A percentile compares a stretch with the other conserved stretches of the same genome.
Conservation (phyloP, 495 filamentous ascomycete genomes). For the Hypoxylon subgilvum region DNA sequence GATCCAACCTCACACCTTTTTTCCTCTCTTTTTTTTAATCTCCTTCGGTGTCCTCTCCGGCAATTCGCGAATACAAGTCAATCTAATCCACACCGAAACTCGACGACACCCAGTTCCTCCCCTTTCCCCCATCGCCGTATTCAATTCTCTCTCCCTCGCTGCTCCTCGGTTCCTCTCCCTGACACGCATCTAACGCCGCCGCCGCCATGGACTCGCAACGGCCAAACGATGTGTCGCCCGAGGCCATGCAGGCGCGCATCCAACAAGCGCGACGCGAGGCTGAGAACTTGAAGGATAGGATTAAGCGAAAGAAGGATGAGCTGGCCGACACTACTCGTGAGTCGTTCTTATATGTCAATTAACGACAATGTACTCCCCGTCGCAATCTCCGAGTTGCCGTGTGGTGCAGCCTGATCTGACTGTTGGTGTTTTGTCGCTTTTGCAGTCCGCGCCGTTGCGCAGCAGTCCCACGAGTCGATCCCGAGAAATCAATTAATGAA, state of each 20-base stretch:
- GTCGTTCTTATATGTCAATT: conserved; percentile 47
- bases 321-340: conserved; percentile 95
- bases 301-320: conserved; percentile 99
- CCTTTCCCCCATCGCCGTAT: conserved; percentile 28
- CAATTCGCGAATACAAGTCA: conserved; percentile 34
- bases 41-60: conserved; percentile 41
- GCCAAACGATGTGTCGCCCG: conserved; percentile 64
- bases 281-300: conserved; percentile 95
- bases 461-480: conserved; percentile 83
- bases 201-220: conserved; percentile 56
- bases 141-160: conserved; percentile 34
- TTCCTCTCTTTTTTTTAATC: conserved; percentile 36
- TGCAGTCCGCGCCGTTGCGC: conserved; percentile 88
- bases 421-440: neutral
- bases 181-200: conserved; percentile 40
- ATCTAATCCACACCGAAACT: conserved; percentile 37
- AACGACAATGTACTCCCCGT: neutral
- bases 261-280: conserved; percentile 96
- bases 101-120: conserved; percentile 33
- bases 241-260: conserved; percentile 77
- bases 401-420: too few relatives aligned
- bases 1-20: conserved; percentile 47
- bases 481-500: conserved; percentile 92
- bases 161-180: conserved; percentile 30
- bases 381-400: conserved; percentile 11